phyloP scores from a whole-genome alignment of 371 early-diverging fungal genomes.

The Mortierella sp. region DNA sequence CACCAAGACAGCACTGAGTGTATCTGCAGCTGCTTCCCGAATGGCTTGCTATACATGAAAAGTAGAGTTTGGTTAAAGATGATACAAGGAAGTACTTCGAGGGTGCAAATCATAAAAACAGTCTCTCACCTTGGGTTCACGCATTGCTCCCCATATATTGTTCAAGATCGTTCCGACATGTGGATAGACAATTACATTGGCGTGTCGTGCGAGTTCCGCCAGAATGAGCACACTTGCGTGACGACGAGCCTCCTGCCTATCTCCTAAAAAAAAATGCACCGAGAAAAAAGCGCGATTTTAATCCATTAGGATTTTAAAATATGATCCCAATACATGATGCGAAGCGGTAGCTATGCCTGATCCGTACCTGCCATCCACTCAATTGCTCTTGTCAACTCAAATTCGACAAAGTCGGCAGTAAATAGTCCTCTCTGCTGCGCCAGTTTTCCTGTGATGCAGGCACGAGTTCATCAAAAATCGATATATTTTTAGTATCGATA shows the following conservation, averaged over 20 bases:
- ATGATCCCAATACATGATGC: neutral
- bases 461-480: neutral
- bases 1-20: slow-evolving; percentile 85
- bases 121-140: slow-evolving; percentile 78
- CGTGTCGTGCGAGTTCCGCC: slow-evolving; percentile 83
- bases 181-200: slow-evolving; percentile 88
- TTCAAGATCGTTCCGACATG: slow-evolving; percentile 90
- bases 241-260: slow-evolving; percentile 80
- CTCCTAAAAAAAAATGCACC: slow-evolving; percentile 56
- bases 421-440: slow-evolving; percentile 82
- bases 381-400: slow-evolving; percentile 89
- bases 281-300: neutral
- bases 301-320: neutral
- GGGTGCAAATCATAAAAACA: neutral
- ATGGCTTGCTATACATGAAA: slow-evolving; percentile 54
- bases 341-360: neutral
- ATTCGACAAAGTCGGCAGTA: slow-evolving; percentile 87
- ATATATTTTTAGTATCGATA: neutral
- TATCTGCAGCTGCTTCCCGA: slow-evolving; percentile 90
- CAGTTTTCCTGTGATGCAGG: slow-evolving; percentile 65
- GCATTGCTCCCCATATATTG: slow-evolving; percentile 86
- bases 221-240: slow-evolving; percentile 92
- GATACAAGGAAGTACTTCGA: neutral
- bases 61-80: neutral
- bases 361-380: slow-evolving; percentile 89